Evolutionary conservation across 2,329 filamentous ascomycete genomes (phyloP).

Genomic region (Rachicladosporium sp.): DNA sequence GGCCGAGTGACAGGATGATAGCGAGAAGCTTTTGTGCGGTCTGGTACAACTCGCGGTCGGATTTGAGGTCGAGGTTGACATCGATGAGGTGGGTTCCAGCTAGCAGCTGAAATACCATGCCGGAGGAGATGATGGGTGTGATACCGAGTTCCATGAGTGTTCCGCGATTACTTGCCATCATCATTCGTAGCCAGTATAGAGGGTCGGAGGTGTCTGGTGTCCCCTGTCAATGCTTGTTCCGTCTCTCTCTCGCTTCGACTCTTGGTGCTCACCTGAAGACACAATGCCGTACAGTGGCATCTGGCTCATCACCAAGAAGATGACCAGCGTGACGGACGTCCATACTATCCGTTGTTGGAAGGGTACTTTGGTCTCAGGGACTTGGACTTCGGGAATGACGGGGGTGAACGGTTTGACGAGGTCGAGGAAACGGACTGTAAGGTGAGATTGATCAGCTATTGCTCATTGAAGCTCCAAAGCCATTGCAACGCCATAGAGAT

Average conservation of each 20-base stretch:
- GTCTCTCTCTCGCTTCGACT: slow-evolving; percentile 4
- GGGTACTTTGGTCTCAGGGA: slow-evolving; percentile 94
- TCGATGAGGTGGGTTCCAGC: slow-evolving; percentile 99
- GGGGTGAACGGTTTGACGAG: slow-evolving; percentile 99
- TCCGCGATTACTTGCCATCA: slow-evolving; percentile 85
- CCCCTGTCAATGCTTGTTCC: slow-evolving; percentile 3
- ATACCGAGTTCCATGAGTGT: slow-evolving; percentile 39
- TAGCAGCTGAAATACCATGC: slow-evolving; percentile 99
- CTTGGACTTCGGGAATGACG: slow-evolving; percentile 97
- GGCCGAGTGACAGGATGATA: slow-evolving; percentile 93
- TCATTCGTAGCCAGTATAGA: slow-evolving; percentile 99
- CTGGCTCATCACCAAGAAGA: slow-evolving; percentile 99
- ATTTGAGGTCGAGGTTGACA: slow-evolving; percentile 99
- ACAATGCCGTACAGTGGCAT: slow-evolving; percentile 98
- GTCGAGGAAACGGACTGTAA: slow-evolving; percentile 91
- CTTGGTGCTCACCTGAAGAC: slow-evolving; percentile 49
- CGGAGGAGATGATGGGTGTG: slow-evolving; percentile 96
- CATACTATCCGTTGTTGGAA: slow-evolving; percentile 72
- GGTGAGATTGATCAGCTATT: slow-evolving; percentile 7
- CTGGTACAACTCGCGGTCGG: slow-evolving; percentile 98
- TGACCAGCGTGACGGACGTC: slow-evolving; percentile 62
- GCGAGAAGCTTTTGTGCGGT: slow-evolving; percentile 96
- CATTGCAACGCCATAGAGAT: slow-evolving; percentile 11
- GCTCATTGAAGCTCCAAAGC: not conserved
- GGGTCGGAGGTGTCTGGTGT: slow-evolving; percentile 68